Percentiles rank a stretch among this genome's conserved stretches.
These are phyloP conservation scores for Pleurotus cornucopiae DNA, from an alignment of 768 basidiomycete genomes.

Conservation along the genomic window DNA sequence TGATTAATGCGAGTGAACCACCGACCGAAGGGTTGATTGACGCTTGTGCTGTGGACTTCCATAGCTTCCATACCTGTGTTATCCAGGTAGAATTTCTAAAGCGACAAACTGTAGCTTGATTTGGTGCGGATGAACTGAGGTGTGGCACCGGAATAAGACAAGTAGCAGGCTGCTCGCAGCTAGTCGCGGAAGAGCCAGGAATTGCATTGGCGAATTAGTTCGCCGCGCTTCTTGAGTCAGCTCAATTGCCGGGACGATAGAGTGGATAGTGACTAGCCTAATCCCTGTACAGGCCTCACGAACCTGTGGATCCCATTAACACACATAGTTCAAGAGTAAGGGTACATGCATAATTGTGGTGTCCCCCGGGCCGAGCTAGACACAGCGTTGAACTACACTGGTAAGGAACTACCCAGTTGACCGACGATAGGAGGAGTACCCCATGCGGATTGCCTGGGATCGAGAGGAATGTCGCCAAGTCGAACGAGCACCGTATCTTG, in stretches of 20 bases:
- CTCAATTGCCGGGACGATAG: neutral
- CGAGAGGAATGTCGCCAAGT: neutral
- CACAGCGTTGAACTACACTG: neutral
- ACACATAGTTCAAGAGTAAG: neutral
- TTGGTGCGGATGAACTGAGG: no score
- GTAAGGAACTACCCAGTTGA: neutral
- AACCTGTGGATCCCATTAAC: neutral
- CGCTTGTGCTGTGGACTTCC: no score
- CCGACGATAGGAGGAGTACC: neutral
- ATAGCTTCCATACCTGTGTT: no score
- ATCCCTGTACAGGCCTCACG: neutral
- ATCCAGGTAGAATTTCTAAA: no score
- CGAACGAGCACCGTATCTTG: no score
- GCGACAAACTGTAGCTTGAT: no score
- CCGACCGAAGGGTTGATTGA: no score
- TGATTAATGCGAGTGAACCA: no score
- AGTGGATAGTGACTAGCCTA: neutral
- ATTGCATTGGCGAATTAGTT: neutral
- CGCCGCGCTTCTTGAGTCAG: no score
- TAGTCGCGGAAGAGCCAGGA: neutral
- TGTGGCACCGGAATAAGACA: neutral
- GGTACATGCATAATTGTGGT: neutral
- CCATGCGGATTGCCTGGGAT: neutral
- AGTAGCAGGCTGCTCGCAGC: neutral
- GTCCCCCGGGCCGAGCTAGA: neutral